Percentiles rank a stretch among this genome's conserved stretches.
Conservation (phyloP, 73 alveolate species). For the Tetrahymena thermophila region DNA sequence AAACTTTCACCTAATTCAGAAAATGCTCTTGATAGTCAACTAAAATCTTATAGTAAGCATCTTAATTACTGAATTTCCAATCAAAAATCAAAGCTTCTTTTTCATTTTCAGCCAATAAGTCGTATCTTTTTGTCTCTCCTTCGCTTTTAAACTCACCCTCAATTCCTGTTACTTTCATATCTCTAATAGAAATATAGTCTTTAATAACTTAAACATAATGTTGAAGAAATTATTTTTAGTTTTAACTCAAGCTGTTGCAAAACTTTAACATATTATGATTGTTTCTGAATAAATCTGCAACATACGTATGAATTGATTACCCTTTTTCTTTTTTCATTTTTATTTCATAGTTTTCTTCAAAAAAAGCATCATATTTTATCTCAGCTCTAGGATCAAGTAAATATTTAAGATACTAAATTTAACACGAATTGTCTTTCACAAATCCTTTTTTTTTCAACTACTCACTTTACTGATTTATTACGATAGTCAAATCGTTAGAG, state of each 20-base stretch:
- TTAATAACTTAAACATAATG: neutral
- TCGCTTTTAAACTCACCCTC: neutral
- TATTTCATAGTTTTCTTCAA: neutral
- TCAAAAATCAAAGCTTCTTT: neutral
- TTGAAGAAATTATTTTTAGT: neutral
- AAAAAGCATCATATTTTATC: neutral
- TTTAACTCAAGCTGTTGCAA: neutral
- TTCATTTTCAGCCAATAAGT: neutral
- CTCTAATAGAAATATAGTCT: neutral
- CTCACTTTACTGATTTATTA: neutral
- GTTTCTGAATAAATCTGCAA: neutral
- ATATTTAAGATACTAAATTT: neutral
- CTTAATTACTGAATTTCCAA: neutral
- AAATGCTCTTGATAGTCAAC: neutral
- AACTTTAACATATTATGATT: neutral
- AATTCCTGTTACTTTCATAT: neutral
- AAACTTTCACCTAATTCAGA: neutral
- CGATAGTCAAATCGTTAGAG: neutral
- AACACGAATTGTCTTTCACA: neutral
- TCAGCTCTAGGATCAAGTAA: neutral
- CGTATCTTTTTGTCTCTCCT: neutral
- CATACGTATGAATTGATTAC: neutral
- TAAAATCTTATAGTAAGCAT: neutral
- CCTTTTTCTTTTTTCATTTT: neutral
- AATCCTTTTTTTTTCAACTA: neutral